A percentile compares a stretch with the other conserved stretches of the same genome.
These are phyloP conservation scores for Anisogramma anomala DNA, from an alignment of 2,329 filamentous ascomycete species.

Conservation along the genomic window DNA sequence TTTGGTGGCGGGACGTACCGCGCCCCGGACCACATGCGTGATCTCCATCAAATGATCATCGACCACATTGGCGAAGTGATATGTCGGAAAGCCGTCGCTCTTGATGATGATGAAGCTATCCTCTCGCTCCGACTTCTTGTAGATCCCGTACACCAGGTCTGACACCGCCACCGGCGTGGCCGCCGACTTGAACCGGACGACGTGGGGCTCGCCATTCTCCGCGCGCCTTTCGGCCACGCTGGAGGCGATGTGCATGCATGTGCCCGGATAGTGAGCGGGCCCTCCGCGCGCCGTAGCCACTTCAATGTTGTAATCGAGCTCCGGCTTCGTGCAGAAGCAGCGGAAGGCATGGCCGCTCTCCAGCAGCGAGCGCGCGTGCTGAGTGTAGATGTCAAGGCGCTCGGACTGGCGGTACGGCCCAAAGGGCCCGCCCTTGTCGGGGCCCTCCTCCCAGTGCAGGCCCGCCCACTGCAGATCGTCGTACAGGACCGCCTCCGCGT, in stretches of 20 bases:
- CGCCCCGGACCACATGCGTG: constrained; percentile 86
- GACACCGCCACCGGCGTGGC: constrained; percentile 51
- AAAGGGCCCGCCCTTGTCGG: constrained; percentile 65
- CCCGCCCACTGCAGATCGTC: constrained; percentile 81
- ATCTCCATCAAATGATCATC: constrained; percentile 94
- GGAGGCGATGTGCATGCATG: constrained; percentile 55
- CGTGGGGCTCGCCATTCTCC: constrained; percentile 55
- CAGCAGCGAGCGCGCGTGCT: constrained; percentile 59
- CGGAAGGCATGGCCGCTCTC: constrained; percentile 68
- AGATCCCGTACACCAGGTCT: constrained; percentile 69
- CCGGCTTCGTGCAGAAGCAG: constrained; percentile 72
- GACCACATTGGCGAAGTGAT: constrained; percentile 93
- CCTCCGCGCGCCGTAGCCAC: constrained; percentile 28
- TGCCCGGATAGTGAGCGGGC: constrained; percentile 44
- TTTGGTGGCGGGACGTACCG: constrained; percentile 38
- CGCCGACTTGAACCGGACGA: constrained; percentile 63
- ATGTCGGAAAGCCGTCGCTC: constrained; percentile 83
- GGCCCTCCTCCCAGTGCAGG: constrained; percentile 88
- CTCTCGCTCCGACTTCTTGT: constrained; percentile 42
- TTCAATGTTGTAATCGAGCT: constrained; percentile 40
- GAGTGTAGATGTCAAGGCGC: constrained; percentile 58
- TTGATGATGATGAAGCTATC: constrained; percentile 89
- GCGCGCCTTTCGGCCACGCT: constrained; percentile 63
- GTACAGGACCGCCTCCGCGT: constrained; percentile 67
- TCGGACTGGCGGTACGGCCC: constrained; percentile 89